phyloP scores from a whole-genome alignment of 2,329 filamentous ascomycete species.

The Coccinonectria pachysandricola region DNA sequence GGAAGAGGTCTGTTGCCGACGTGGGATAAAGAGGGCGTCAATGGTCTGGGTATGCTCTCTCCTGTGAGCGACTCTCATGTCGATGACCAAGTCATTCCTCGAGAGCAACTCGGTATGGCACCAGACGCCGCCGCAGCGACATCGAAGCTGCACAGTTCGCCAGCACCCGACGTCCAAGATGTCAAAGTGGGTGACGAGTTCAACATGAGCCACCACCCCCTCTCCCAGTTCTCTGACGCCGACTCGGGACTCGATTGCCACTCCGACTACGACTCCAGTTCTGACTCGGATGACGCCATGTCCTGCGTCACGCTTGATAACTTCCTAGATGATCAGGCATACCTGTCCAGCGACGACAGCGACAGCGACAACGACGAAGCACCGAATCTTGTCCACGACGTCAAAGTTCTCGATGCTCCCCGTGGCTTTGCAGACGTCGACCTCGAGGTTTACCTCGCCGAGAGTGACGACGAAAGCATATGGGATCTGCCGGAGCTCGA shows the following conservation, averaged over 20 bases:
- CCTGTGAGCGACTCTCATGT: too few relatives aligned
- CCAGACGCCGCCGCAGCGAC: neutral
- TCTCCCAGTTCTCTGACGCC: constrained; percentile 1
- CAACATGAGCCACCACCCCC: neutral
- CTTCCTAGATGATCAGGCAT: constrained; percentile 8
- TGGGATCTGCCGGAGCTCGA: constrained; percentile 20
- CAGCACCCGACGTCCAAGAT: neutral
- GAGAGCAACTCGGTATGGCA: too few relatives aligned
- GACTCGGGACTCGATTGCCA: constrained; percentile 1
- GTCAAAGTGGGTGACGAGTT: neutral
- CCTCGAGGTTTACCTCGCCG: constrained; percentile 20
- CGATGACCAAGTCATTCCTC: too few relatives aligned
- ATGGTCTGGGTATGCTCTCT: too few relatives aligned
- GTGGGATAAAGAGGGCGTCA: constrained; percentile 12
- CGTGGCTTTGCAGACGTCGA: constrained; percentile 9
- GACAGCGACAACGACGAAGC: constrained; percentile 9
- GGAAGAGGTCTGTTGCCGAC: constrained; percentile 19
- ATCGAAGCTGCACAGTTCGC: neutral
- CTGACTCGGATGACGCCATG: constrained; percentile 4
- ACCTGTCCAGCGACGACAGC: too few relatives aligned
- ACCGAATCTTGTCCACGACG: constrained; percentile 19
- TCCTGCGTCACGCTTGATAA: constrained; percentile 12
- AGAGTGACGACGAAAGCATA: constrained; percentile 17
- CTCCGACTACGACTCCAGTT: constrained; percentile 1
- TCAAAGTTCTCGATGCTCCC: constrained; percentile 11